phyloP scores from a whole-genome alignment of 495 filamentous ascomycete species.

The Trypethelium eluteriae region DNA sequence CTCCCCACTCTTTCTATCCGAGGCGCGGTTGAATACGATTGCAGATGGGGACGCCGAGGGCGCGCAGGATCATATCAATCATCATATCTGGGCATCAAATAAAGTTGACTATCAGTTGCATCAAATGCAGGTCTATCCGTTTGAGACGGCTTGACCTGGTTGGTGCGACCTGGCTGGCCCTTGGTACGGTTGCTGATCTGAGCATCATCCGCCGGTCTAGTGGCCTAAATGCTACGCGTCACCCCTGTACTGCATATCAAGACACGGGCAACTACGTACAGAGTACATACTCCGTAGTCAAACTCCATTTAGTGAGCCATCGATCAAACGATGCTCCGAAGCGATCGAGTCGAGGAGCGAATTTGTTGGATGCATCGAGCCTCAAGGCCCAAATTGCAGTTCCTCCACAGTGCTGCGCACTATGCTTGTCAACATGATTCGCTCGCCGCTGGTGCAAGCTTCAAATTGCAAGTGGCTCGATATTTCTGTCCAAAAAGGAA shows the following conservation, averaged over 20 bases:
- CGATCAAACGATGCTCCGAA: background rate
- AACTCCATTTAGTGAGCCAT: background rate
- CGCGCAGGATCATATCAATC: no score
- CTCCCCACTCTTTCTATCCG: no score
- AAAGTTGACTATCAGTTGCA: no score
- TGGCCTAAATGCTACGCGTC: background rate
- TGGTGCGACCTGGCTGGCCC: background rate
- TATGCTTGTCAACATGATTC: background rate
- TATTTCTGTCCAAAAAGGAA: background rate
- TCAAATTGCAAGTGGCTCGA: background rate
- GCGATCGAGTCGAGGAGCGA: background rate
- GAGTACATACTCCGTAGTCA: background rate
- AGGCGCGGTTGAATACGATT: no score
- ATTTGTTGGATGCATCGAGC: background rate
- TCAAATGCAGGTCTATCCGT: background rate
- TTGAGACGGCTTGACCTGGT: background rate
- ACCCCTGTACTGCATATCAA: conserved; percentile 1
- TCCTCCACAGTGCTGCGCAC: background rate
- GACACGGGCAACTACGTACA: background rate
- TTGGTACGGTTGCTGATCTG: background rate
- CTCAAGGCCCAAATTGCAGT: background rate
- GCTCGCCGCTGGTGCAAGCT: background rate
- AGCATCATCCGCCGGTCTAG: background rate
- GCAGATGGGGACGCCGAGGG: no score
- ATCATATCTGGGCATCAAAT: no score